Percentiles rank a stretch among this genome's conserved stretches.
phyloP scores from a whole-genome alignment of 805 yeast species.

The Yarrowia osloensis region DNA sequence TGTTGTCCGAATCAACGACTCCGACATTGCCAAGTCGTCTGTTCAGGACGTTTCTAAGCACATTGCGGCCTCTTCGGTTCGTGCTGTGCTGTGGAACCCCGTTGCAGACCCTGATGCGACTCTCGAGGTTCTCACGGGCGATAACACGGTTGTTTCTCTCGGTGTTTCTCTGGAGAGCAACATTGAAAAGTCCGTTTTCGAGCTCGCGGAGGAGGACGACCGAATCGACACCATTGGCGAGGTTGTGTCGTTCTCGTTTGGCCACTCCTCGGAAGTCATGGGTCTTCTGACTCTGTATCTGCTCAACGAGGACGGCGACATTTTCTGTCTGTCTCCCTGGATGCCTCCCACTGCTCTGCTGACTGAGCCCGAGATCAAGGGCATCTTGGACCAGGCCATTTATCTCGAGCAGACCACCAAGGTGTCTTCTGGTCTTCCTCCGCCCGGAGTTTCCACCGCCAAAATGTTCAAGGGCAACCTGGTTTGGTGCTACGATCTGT shows the following conservation, averaged over 20 bases:
- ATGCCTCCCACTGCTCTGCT: conserved; percentile 51
- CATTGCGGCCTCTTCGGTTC: conserved; percentile 39
- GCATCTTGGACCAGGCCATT: conserved; percentile 44
- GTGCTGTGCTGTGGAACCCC: conserved; percentile 51
- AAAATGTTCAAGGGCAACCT: conserved; percentile 33
- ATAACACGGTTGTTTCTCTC: conserved; percentile 43
- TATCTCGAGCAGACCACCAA: conserved; percentile 35
- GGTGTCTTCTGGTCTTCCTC: background rate
- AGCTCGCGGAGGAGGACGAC: background rate
- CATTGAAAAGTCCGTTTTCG: conserved; percentile 18
- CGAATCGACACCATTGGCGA: conserved; percentile 33
- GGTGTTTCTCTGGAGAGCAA: conserved; percentile 40
- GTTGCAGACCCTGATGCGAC: conserved; percentile 49
- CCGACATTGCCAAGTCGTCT: conserved; percentile 31
- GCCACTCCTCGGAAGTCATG: conserved; percentile 43
- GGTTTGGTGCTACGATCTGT: conserved; percentile 35
- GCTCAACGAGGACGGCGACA: conserved; percentile 57
- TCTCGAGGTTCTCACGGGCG: conserved; percentile 48
- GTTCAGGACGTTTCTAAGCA: conserved; percentile 40
- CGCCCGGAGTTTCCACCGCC: background rate
- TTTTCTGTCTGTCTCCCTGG: conserved; percentile 66
- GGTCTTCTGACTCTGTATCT: conserved; percentile 59
- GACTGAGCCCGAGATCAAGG: conserved; percentile 42
- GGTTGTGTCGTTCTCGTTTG: conserved; percentile 50
- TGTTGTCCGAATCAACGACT: conserved; percentile 33